A percentile compares a stretch with the other conserved stretches of the same genome.
Evolutionary conservation across 208 protist species (phyloP).

Genomic region (Polymyxa betae): DNA sequence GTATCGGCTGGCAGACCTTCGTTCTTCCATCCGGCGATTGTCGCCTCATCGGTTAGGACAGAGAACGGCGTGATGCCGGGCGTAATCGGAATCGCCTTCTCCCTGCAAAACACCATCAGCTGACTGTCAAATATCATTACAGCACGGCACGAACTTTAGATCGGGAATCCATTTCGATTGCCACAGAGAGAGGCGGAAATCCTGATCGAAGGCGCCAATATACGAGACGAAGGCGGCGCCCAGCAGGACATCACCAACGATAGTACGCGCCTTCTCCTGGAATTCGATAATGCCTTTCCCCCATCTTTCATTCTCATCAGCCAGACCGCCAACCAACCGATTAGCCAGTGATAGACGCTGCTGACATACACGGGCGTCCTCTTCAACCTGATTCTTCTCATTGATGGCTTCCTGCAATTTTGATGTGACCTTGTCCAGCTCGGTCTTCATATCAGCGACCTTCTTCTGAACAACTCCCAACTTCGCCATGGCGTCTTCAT

Average conservation of each 20-base stretch:
- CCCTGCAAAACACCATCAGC: slow-evolving; percentile 59
- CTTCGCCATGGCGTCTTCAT: slow-evolving; percentile 68
- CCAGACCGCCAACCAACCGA: slow-evolving; percentile 90
- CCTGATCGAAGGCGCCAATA: slow-evolving; percentile 94
- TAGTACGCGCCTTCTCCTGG: slow-evolving; percentile 81
- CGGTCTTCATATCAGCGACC: slow-evolving; percentile 87
- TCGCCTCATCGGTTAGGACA: slow-evolving; percentile 81
- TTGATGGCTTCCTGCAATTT: slow-evolving; percentile 91
- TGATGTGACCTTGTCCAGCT: slow-evolving; percentile 85
- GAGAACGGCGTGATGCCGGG: slow-evolving; percentile 87
- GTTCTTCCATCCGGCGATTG: slow-evolving; percentile 93
- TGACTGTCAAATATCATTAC: neutral
- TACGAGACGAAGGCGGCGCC: slow-evolving; percentile 95
- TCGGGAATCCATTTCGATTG: slow-evolving; percentile 86
- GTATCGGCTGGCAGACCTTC: slow-evolving; percentile 93
- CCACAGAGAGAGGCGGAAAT: slow-evolving; percentile 89
- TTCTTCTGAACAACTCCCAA: slow-evolving; percentile 64
- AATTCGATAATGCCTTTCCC: slow-evolving; percentile 86
- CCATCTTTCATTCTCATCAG: slow-evolving; percentile 95
- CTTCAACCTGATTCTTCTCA: slow-evolving; percentile 76
- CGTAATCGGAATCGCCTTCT: slow-evolving; percentile 88
- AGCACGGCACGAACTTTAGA: slow-evolving; percentile 66
- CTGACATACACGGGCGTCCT: slow-evolving; percentile 58
- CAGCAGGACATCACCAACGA: slow-evolving; percentile 95
- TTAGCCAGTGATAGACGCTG: slow-evolving; percentile 76